Conservation (phyloP, 208 protist genomes). For the Crithidia expoeki region DNA sequence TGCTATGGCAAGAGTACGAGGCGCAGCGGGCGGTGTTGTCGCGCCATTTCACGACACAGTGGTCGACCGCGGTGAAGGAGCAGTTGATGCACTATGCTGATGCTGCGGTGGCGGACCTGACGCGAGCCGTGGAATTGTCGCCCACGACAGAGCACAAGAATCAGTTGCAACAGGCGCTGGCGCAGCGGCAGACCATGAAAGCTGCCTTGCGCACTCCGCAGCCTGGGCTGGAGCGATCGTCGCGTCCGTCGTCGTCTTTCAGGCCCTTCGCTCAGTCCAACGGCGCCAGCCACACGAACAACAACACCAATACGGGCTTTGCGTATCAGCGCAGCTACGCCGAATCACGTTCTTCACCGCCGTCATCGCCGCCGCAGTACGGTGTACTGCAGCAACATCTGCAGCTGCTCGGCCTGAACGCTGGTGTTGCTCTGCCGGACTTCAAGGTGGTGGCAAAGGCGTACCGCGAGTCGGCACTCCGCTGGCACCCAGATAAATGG, state of each 20-base stretch:
- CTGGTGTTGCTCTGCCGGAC: conserved; percentile 30
- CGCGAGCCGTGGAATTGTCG: conserved; percentile 39
- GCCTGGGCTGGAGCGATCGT: not conserved
- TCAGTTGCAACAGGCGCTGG: conserved; percentile 31
- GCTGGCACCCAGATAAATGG: conserved; percentile 93
- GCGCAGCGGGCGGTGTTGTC: conserved; percentile 20
- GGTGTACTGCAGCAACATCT: conserved; percentile 25
- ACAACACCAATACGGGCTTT: not conserved
- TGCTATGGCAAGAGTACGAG: conserved; percentile 38
- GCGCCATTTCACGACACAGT: conserved; percentile 21
- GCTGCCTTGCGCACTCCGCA: conserved; percentile 1
- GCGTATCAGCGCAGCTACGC: conserved; percentile 8
- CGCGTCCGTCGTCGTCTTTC: not conserved
- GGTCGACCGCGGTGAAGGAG: conserved; percentile 27
- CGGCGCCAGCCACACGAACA: not conserved
- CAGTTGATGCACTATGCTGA: conserved; percentile 46
- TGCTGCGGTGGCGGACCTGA: conserved; percentile 63
- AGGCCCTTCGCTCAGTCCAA: not conserved
- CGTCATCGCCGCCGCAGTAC: not conserved
- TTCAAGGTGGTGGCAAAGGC: conserved; percentile 68
- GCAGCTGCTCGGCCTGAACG: conserved; percentile 37
- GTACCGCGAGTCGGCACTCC: conserved; percentile 83
- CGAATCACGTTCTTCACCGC: not conserved
- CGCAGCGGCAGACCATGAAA: conserved; percentile 31
- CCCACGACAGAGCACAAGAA: conserved; percentile 42